Evolutionary conservation across 805 yeast species (phyloP), one percentile per base, ranked within the genome.

Genomic region (Hanseniaspora meyeri): DNA sequence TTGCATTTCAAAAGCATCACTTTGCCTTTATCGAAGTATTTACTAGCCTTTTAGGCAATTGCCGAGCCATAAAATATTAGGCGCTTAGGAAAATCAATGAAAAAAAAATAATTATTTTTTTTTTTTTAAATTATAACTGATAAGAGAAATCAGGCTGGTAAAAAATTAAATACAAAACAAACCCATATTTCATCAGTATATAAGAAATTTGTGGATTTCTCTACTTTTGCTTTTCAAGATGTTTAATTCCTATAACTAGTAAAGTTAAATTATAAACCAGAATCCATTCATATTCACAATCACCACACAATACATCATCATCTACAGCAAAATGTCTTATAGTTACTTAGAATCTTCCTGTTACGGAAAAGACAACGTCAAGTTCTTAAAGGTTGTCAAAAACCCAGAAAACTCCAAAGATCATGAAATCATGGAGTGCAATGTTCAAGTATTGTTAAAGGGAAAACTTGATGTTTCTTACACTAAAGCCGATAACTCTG

Each of bases 321-420:
- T 40, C 17, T 29, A 34, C 29, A 51, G 29, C n/a, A 52, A 48
- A 55, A 63, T 63, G 65, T 29, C 64, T 4, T 63, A 63, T 61
- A 63, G 66, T 32, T 61, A 62, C 56, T 60, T 72, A 51, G 61
- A 72, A 42, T 67, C 74, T 10, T 83, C 95, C 31, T 73, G 86
- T 34, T 90, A 90, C 76, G 97, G 97, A 62, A 90, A 90, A 69
- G 95, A 82, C 69, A 87, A 88, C 72, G 96, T 90, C 68, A 88
- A 90, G 69, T 86, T 90, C 70, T 77, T 90, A 64, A 90, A 89
- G 72, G 95, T 89, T 63, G 83, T 81, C 71, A 85, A 83, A 66
- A 87, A 87, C 72, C 78, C 85, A 59, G 60, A 72, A 53, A 78
- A 88, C 72, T 89, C 91, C 17, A 72, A 79, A 65, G 74, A 75